Base-by-base conservation (phyloP, 192 early-diverging fungal genomes). In the Geranomyces michiganensis region DNA sequence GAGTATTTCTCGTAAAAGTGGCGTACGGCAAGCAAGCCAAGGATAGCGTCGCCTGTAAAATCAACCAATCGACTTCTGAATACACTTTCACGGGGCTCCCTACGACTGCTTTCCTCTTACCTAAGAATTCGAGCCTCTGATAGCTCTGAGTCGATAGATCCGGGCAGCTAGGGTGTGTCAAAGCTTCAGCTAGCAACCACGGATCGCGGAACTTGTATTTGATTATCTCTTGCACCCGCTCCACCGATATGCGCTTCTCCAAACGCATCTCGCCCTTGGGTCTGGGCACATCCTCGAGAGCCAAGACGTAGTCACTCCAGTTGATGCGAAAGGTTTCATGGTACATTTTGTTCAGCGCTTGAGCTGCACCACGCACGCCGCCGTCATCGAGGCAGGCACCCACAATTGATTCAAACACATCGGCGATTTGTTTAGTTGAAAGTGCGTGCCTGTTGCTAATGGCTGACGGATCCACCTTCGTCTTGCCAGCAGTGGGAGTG, bases 91-190 rank as follows among this genome's bases (percentile, higher is more conserved):
- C 17, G 1, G 17, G 5, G 3, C 10, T 41, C 36, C 5, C 3
- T 41, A 7, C 36, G 10, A 10, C 36, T 41, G 5, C 10, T 41
- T 41, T 41, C 10, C 10, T 41, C 36, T 41, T 88, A 46, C 95
- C 96, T 46, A 96, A 70, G 68, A 90, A 96, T 79, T 98, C 96
- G 12, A 98, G 83, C 10, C 96, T 87, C 78, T 98, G 91, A 74
- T 96, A 98, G 27, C 47, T 61, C n/a, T 44, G 47, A 8, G 36
- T 71, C 27, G 48, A 49, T 12, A 68, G 62, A 21, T 62, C 73
- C 62, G 70, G 64, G 43, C 85, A 82, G 76, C 90, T 92, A 26
- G 92, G 89, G 68, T 97, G 95, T 0, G 95, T 96, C 59, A 97
- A 75, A 0, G 94, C 95, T 66, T 97, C 92, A 4, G 81, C 74